These are phyloP conservation scores for Calocybe indica DNA, from an alignment of 768 basidiomycete species.

Conservation along the genomic window DNA sequence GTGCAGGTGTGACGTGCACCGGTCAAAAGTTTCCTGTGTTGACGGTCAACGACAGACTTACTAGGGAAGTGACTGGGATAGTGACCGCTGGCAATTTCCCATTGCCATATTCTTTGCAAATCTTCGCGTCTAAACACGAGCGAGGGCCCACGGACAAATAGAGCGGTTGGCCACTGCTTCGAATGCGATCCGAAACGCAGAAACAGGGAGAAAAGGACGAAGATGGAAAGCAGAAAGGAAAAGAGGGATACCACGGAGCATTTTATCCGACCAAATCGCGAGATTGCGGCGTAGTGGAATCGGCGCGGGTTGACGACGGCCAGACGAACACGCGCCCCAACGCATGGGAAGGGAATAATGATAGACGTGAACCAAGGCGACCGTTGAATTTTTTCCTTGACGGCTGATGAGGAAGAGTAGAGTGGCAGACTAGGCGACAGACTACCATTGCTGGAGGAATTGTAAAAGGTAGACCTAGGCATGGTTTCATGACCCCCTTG, in stretches of 20 bases:
- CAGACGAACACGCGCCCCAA: conserved; percentile 51
- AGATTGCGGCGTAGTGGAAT: conserved; percentile 49
- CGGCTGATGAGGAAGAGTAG: conserved; percentile 39
- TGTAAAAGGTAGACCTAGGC: conserved; percentile 1
- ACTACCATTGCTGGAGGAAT: conserved; percentile 32
- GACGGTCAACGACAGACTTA: conserved; percentile 30
- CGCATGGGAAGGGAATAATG: conserved; percentile 54
- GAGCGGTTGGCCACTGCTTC: conserved; percentile 52
- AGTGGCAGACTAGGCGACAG: conserved; percentile 24
- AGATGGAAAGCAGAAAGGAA: conserved; percentile 24
- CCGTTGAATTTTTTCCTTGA: conserved; percentile 57
- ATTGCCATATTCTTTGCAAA: conserved; percentile 87
- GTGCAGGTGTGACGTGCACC: not conserved
- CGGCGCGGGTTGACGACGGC: conserved; percentile 55
- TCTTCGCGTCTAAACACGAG: conserved; percentile 75
- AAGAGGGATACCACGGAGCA: conserved; percentile 27
- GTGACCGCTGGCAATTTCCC: conserved; percentile 93
- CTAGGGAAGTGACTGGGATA: conserved; percentile 80
- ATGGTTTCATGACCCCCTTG: not conserved
- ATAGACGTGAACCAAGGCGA: conserved; percentile 55
- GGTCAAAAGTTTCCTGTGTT: too few relatives aligned
- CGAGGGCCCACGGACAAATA: conserved; percentile 50
- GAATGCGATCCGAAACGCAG: conserved; percentile 57
- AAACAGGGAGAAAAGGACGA: conserved; percentile 53
- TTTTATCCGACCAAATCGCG: conserved; percentile 53